Percentiles rank a stretch among this genome's conserved stretches.
Conservation (phyloP, 83 land plant species). For the Picea engelmannii region DNA sequence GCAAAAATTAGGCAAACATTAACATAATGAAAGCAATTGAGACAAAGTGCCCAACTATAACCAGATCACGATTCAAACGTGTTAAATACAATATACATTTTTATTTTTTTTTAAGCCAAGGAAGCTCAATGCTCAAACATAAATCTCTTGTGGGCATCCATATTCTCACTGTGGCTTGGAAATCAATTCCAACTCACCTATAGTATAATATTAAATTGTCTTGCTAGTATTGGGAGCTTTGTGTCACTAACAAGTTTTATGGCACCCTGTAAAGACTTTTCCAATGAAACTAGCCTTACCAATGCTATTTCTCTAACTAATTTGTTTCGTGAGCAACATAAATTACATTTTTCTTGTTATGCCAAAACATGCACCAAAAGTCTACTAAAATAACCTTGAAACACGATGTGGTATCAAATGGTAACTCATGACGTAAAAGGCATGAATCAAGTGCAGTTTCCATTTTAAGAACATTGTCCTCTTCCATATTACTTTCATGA, state of each 20-base stretch:
- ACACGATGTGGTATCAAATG: background rate
- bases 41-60: too few species aligned
- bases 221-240: slow-evolving; percentile 87
- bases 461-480: slow-evolving; percentile 66
- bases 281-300: slow-evolving; percentile 63
- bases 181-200: slow-evolving; percentile 56
- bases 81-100: background rate
- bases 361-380: background rate
- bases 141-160: background rate
- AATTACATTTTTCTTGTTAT: background rate
- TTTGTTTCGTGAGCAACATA: slow-evolving; percentile 72
- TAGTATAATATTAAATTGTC: slow-evolving; percentile 60
- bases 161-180: background rate
- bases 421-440: slow-evolving; percentile 72
- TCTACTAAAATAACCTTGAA: background rate
- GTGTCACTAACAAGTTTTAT: slow-evolving; percentile 87
- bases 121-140: background rate
- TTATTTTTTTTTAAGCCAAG: background rate
- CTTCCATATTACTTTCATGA: slow-evolving; percentile 51
- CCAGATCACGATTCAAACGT: background rate
- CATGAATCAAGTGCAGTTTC: slow-evolving; percentile 83
- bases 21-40: background rate
- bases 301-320: slow-evolving; percentile 88
- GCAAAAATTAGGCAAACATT: background rate
- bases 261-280: slow-evolving; percentile 89